Base-by-base conservation (phyloP, 2,329 filamentous ascomycete species). In the Sclerotinia nivalis region DNA sequence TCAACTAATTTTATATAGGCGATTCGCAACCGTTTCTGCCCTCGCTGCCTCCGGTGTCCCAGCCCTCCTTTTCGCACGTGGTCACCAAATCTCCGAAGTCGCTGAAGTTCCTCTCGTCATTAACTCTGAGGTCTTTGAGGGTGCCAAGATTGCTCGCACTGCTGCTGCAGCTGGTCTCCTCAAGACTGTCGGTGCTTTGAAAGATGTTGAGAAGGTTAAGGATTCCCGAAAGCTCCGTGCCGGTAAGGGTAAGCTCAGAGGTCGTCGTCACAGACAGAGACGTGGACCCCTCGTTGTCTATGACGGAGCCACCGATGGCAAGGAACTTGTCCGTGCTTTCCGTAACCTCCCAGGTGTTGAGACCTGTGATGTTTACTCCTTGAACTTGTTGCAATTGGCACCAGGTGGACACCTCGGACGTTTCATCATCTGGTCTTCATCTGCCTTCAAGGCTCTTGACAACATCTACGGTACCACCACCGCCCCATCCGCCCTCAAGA, bases 321-420 rank as follows among this genome's bases (percentile, higher is more conserved):
- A 94, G 87, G 92, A 96, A 82, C 89, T 99, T 77, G 88, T 95
- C 82, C 89, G 88, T 81, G 95, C 93, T 79, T 97, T 97, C 93
- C 94, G 96, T 88, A 99, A 99, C 91, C 92, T 99, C 81, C 89
- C 96, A 80, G 96, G 96, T 86, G 94, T 98, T 77, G 96, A 99
- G 92, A 97, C 93, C 76, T 94, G 88, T 81, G 91, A 94, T 78
- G 94, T 97, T 84, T 94, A 91, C 85, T 87, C 93, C 76, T 89
- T 99, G 80, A 97, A 98, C 90, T 94, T 98, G 80, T 93, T 99
- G 83, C 96, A 99, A 89, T 93, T 99, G 82, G 96, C 96, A 77
- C 96, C 96, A 78, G 96, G 96, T 88, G 96, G 96, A 80, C 96
- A 99, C 87, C 92, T 99, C 79, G 96, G 96, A 79, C 96, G 96